phyloP scores from a whole-genome alignment of 495 filamentous ascomycete species.

The Penicillium soppii region DNA sequence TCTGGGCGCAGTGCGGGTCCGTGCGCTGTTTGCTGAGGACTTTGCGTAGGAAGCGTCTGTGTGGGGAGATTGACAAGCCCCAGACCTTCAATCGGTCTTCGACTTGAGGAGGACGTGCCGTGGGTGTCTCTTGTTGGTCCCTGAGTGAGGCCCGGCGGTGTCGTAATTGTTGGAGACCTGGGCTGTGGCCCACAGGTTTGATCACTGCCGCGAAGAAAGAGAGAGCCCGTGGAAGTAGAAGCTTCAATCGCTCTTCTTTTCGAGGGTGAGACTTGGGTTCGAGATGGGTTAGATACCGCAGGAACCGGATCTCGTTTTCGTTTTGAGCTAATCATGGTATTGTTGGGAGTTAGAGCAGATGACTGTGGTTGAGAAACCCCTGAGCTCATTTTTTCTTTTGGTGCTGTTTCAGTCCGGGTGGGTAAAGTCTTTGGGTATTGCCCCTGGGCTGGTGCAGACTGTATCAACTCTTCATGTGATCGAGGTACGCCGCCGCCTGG shows the following conservation, averaged over 20 bases:
- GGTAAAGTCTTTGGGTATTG: not conserved
- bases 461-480: conserved; percentile 3
- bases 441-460: not conserved
- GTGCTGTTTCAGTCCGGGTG: not conserved
- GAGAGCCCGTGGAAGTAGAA: not conserved
- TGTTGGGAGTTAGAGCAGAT: not conserved
- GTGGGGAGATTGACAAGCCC: not conserved
- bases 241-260: conserved; percentile 10
- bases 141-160: not conserved
- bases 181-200: not conserved
- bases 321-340: not conserved
- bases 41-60: not conserved
- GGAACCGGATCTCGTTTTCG: conserved; percentile 3
- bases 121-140: not conserved
- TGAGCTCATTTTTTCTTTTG: not conserved
- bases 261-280: not conserved
- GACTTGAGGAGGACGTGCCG: not conserved
- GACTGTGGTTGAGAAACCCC: not conserved
- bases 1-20: not conserved
- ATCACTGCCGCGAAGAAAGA: too few relatives aligned
- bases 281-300: not conserved
- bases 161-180: not conserved
- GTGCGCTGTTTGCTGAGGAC: not conserved
- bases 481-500: conserved; percentile 31
- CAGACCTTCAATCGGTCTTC: not conserved